These are phyloP conservation scores for Penicillium ochrochloron DNA, from an alignment of 495 filamentous ascomycete species.

Conservation along the genomic window DNA sequence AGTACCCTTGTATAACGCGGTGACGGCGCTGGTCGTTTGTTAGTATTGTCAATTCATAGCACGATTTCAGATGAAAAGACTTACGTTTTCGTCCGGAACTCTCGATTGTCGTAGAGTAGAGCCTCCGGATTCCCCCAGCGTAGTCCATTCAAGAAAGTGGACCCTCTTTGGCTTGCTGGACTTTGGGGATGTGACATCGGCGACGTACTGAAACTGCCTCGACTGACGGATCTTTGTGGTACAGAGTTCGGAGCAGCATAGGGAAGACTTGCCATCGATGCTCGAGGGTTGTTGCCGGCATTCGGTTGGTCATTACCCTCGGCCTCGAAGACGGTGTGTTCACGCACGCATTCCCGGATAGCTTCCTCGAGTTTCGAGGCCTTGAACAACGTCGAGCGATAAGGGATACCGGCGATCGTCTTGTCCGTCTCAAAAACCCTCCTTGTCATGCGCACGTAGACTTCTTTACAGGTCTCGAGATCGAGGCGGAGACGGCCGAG, in stretches of 20 bases:
- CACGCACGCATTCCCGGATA: conserved; percentile 84
- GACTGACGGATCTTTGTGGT: conserved; percentile 52
- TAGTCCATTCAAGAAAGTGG: conserved; percentile 48
- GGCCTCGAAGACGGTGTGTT: conserved; percentile 79
- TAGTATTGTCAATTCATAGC: conserved; percentile 8
- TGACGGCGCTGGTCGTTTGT: conserved; percentile 68
- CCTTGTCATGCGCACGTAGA: conserved; percentile 92
- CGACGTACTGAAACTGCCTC: conserved; percentile 48
- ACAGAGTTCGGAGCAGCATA: conserved; percentile 40
- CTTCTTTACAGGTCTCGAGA: conserved; percentile 92
- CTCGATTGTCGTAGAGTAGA: conserved; percentile 77
- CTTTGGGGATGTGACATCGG: conserved; percentile 36
- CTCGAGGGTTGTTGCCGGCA: conserved; percentile 30
- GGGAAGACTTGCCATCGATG: conserved; percentile 44
- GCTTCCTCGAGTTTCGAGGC: conserved; percentile 93
- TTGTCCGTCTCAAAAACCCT: conserved; percentile 98
- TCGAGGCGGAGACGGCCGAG: conserved; percentile 89
- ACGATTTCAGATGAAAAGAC: conserved; percentile 32
- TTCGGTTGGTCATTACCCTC: conserved; percentile 71
- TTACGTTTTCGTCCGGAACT: conserved; percentile 91
- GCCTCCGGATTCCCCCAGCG: conserved; percentile 64
- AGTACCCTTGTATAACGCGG: conserved; percentile 87
- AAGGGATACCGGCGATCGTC: conserved; percentile 92
- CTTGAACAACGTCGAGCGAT: conserved; percentile 92
- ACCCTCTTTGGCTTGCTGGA: conserved; percentile 38